Evolutionary conservation across 805 yeast genomes (phyloP), one percentile per base, ranked within the genome.

Genomic region (Saccharomycopsis microspora): DNA sequence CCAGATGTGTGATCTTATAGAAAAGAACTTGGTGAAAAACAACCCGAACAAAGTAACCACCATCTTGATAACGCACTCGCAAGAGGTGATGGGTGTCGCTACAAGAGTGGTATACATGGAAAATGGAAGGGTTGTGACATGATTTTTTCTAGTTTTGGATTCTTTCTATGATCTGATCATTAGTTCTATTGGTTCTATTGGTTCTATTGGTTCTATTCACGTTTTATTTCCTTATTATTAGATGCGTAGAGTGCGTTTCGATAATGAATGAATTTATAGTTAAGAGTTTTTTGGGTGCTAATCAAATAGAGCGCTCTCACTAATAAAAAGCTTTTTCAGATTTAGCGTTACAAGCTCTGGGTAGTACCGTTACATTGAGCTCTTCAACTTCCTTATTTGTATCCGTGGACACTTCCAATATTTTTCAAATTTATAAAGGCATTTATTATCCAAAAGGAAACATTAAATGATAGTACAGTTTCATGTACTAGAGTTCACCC

Each of bases 21-120:
- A 56, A 8, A 55, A 58, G 1, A 61, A 66, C 10, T 57, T 71
- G 36, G 54, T 56, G 28, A 47, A 46, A 0, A 65, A 59, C 37
- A 57, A 44, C 29, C 39, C 45, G 1, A 51, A 70, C 1, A 68
- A 79, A 0, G 66, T 74, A 10, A 63, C 75, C 2, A 69, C 79
- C 0, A 56, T 90, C 1, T 64, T 85, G 5, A 75, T 89, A 4
- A 86, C 96, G 1, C 97, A 90, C 61, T 77, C 79, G 45, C 65
- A 68, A 39, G 82, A 78, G 27, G 66, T 89, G 67, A 81, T 84
- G 79, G 66, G 63, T 40, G 59, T 71, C 1, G 75, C 86, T 1
- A 76, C 78, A 41, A 61, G 72, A 5, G 56, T 79, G 1, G 53
- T 83, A 2, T 66, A 69, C 2, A 48, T 84, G 44, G 64, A 69